Evolutionary conservation across 1,284 basidiomycete species (phyloP).

Genomic region (Moesziomyces parantarcticus): DNA sequence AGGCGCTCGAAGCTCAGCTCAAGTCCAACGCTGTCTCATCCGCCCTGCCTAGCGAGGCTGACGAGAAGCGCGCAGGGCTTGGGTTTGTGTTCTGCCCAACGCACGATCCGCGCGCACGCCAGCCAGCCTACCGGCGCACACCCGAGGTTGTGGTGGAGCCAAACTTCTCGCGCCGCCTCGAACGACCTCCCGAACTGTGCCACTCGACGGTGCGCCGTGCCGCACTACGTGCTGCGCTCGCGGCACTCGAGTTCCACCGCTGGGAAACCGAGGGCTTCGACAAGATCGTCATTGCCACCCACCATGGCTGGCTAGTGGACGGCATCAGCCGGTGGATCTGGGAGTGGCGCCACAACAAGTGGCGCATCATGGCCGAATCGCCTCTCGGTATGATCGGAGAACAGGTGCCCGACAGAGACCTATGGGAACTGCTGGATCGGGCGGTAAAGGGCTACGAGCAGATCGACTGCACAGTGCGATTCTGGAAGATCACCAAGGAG

Average conservation of each 20-base stretch:
- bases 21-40: constrained; percentile 3
- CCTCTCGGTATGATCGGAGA: constrained; percentile 55
- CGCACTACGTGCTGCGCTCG: constrained; percentile 57
- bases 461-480: constrained; percentile 65
- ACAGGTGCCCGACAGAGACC: constrained; percentile 62
- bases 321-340: constrained; percentile 64
- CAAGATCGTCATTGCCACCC: constrained; percentile 64
- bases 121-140: constrained; percentile 14
- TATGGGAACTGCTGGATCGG: constrained; percentile 65
- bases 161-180: constrained; percentile 62
- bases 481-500: constrained; percentile 59
- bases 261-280: constrained; percentile 67
- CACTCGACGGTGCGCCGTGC: constrained; percentile 51
- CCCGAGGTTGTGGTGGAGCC: constrained; percentile 32
- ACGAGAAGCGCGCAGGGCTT: constrained; percentile 48
- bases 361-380: constrained; percentile 50
- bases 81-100: constrained; percentile 54
- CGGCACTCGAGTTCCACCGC: constrained; percentile 58
- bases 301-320: constrained; percentile 63
- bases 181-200: constrained; percentile 50
- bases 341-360: constrained; percentile 63
- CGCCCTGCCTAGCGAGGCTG: neutral
- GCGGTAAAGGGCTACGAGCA: constrained; percentile 59
- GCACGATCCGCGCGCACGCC: constrained; percentile 21
- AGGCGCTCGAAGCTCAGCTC: constrained; percentile 35